Conservation (phyloP, 75 land plant genomes). For the Sequoia sempervirens region DNA sequence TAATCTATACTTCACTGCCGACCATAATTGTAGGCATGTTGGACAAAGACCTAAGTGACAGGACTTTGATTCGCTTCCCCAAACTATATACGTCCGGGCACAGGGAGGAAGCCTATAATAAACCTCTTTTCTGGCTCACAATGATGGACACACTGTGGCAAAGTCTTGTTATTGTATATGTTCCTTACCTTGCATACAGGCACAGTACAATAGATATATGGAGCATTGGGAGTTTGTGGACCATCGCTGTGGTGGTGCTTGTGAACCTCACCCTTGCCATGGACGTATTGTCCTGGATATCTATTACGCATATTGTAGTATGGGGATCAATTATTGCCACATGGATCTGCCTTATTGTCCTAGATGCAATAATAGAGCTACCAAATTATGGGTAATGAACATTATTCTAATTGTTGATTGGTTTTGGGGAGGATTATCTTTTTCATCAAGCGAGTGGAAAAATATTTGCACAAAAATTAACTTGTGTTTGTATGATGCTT, state of each 20-base stretch:
- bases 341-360: constrained; percentile 46
- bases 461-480: not conserved
- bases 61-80: constrained; percentile 54
- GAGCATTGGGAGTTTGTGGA: constrained; percentile 84
- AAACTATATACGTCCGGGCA: constrained; percentile 68
- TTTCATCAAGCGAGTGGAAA: not conserved
- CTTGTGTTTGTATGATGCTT: constrained; percentile 4
- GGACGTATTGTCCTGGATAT: constrained; percentile 66
- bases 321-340: constrained; percentile 80
- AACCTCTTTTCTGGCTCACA: constrained; percentile 69
- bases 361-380: constrained; percentile 58
- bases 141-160: constrained; percentile 91
- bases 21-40: constrained; percentile 77
- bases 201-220: constrained; percentile 63
- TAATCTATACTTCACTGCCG: constrained; percentile 82
- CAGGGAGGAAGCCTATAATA: constrained; percentile 66
- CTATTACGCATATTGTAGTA: constrained; percentile 56
- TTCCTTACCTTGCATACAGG: constrained; percentile 46
- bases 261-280: constrained; percentile 81
- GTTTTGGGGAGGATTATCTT: constrained; percentile 4
- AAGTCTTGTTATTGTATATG: constrained; percentile 76
- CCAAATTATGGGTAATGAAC: constrained; percentile 59
- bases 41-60: constrained; percentile 68
- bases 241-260: constrained; percentile 70
- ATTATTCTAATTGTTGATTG: constrained; percentile 12